Base-by-base conservation (phyloP, 345 rosid species). In the Moringa oleifera region DNA sequence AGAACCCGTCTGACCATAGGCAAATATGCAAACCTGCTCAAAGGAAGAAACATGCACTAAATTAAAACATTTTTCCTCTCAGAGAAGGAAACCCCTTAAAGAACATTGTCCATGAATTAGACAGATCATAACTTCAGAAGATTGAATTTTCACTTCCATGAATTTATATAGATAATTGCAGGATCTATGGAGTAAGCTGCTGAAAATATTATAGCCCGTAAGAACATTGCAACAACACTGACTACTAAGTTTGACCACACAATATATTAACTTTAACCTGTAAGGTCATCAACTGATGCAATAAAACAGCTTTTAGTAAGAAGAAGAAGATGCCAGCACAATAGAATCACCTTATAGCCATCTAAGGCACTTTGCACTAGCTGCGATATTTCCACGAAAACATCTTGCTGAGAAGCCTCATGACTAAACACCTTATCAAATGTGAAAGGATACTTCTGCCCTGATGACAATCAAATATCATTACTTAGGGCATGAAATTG, bases 1-100 rank as follows among this genome's bases (percentile, higher is more conserved):
- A 2, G 99, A 94, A 36, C 99, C 99, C 2, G 99, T 94, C 62
- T 94, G 97, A 37, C 99, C 97, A 54, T 94, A 94, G 23, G 99
- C 99, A 85, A 94, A 94, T 47, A 94, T 94, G 61, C 99, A 94
- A 8, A 94, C 97, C 97, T 94, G 75, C 74, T 24, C 68, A 63
- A 52, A 46, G 36, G 64, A 49, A n/a, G 15, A 55, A 45, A 46
- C 20, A 21, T n/a, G 17, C 50, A 28, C 49, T 54, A 50, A 23
- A 23, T 59, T 19, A 68, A 18, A 36, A 18, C 17, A 68, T 54
- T 55, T 59, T 20, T 33, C 31, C 56, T 20, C 59, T 25, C 46
- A 24, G 13, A 25, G 36, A 22, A 22, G 20, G 22, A 33, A 33
- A 33, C 37, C 37, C 5, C 5, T 33, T 33, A 33, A 5, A 4